Evolutionary conservation across 352 stramenopile species (phyloP), one percentile per base, ranked within the genome.

Genomic region (Thraustochytrium sp.): DNA sequence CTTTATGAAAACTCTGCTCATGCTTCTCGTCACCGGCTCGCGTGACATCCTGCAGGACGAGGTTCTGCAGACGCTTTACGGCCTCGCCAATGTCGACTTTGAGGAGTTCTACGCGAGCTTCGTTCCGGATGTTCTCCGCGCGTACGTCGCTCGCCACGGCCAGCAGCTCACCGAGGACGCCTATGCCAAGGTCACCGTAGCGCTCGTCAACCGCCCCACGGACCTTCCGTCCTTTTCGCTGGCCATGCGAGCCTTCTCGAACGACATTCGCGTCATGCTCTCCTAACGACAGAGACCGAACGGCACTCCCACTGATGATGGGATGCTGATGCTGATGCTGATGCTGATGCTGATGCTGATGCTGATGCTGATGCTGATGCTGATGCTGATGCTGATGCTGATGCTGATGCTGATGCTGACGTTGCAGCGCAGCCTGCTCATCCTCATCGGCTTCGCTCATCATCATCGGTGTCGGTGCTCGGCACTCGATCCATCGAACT

Each of bases 21-120:
- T 21, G 34, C 13, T 80, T 26, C 42, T 80, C 51, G 68, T 44
- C 9, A 49, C 21, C 31, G 63, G 63, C n/a, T 51, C 68, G 4
- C 46, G 40, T n/a, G 31, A 80, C 9, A 44, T 80, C 31, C 26
- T 80, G 0, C 44, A 80, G 31, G 68, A 80, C 0, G 68, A 80
- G n/a, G 0, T 80, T 18, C 53, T 80, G 21, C 1, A 2, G 9
- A 80, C 68, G 23, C 11, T 80, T 0, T 80, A 65, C 38, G 68
- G 68, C 1, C 68, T 80, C 21, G 68, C 68, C 9, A 23, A 18
- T 23, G 46, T 64, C 51, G 38, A 80, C 38, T 26, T 80, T 0
- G 42, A 76, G 18, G 44, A 49, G 18, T 80, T 80, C 26, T 80
- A 48, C 42, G 48, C 63, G 1, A 8, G 11, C 8, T 38, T 80